Percentiles rank a stretch among this genome's conserved stretches.
These are phyloP conservation scores for Vitis rupestris DNA, from an alignment of 164 flowering plant genomes.

Conservation along the genomic window DNA sequence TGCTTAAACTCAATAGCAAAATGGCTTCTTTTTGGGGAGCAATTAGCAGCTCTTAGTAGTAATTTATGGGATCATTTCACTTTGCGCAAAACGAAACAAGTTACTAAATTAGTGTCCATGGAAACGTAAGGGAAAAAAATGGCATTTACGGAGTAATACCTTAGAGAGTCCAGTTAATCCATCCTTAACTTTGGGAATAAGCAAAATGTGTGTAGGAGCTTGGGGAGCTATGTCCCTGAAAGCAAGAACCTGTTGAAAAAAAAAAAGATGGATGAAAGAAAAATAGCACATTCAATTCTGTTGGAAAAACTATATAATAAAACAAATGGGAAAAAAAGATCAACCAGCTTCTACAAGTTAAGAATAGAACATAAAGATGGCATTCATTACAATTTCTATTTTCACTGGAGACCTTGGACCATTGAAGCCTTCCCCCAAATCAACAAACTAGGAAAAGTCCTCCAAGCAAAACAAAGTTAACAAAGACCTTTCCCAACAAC, in stretches of 20 bases:
- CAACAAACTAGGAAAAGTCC: no score
- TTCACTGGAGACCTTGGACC: no score
- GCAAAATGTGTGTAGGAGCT: slow-evolving; percentile 84
- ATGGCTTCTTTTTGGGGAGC: no score
- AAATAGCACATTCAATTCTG: neutral
- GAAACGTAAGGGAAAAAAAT: neutral
- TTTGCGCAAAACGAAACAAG: no score
- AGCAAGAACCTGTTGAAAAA: slow-evolving; percentile 69
- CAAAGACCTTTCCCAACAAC: no score
- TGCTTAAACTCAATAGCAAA: no score
- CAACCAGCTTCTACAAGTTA: neutral
- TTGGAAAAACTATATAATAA: neutral
- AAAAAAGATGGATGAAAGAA: neutral
- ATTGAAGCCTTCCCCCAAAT: no score
- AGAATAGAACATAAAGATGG: no score
- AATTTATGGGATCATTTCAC: no score
- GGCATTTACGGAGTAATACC: slow-evolving; percentile 33
- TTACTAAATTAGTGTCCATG: neutral
- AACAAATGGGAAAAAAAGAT: neutral
- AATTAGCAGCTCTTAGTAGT: no score
- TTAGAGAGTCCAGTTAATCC: slow-evolving; percentile 81
- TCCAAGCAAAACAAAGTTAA: no score
- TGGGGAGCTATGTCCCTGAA: slow-evolving; percentile 89
- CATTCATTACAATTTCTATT: no score
- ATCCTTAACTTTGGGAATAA: slow-evolving; percentile 86